phyloP scores from a whole-genome alignment of 2,329 filamentous ascomycete species.

The Cladophialophora immunda region DNA sequence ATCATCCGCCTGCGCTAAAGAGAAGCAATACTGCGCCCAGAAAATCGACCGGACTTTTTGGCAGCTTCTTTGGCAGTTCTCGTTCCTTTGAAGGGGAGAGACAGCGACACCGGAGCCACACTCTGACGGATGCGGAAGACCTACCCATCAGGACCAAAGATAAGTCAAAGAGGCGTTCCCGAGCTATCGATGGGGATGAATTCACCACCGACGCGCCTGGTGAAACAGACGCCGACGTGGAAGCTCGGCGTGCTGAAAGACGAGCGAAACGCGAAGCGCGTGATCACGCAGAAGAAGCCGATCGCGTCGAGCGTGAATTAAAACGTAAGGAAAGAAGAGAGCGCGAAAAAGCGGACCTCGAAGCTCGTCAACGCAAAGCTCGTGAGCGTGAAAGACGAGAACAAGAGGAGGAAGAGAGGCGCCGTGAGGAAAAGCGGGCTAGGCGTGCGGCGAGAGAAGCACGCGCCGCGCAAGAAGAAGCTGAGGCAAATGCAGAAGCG shows the following conservation, averaged over 20 bases:
- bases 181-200: slow-evolving; percentile 61
- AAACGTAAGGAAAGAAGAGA: slow-evolving; percentile 56
- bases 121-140: slow-evolving; percentile 40
- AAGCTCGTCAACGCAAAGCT: slow-evolving; percentile 52
- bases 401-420: slow-evolving; percentile 64
- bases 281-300: slow-evolving; percentile 50
- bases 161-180: slow-evolving; percentile 49
- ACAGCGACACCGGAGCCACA: slow-evolving; percentile 41
- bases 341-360: slow-evolving; percentile 65
- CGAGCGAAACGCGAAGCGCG: slow-evolving; percentile 61
- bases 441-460: slow-evolving; percentile 54
- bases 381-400: slow-evolving; percentile 61
- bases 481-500: slow-evolving; percentile 47
- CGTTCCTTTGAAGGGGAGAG: slow-evolving; percentile 45
- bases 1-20: slow-evolving; percentile 62
- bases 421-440: slow-evolving; percentile 67
- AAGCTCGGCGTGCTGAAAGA: slow-evolving; percentile 70
- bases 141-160: slow-evolving; percentile 43
- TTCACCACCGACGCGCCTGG: slow-evolving; percentile 55
- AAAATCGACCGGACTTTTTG: slow-evolving; percentile 64
- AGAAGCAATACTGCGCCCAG: slow-evolving; percentile 70
- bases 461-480: slow-evolving; percentile 45
- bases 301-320: slow-evolving; percentile 46
- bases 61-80: slow-evolving; percentile 71
- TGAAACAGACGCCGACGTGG: slow-evolving; percentile 65